Evolutionary conservation across 2,329 filamentous ascomycete genomes (phyloP).

Genomic region (Chaetothyriales sp.): DNA sequence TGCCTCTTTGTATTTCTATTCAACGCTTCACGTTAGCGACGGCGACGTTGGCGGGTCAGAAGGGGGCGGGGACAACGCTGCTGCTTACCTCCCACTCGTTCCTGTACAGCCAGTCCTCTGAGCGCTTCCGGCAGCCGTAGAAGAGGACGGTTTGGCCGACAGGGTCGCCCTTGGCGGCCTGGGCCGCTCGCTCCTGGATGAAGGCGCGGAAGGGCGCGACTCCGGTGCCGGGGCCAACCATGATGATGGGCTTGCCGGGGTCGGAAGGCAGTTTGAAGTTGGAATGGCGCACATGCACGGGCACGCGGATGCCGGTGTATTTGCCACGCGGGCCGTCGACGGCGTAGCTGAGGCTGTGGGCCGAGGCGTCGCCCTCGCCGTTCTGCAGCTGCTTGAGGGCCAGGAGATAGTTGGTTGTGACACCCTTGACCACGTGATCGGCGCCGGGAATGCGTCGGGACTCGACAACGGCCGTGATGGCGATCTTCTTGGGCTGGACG

Average conservation of each 20-base stretch:
- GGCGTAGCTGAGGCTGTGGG: conserved; percentile 73
- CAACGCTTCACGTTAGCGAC: conserved; percentile 19
- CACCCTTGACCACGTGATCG: conserved; percentile 70
- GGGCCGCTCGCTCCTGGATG: conserved; percentile 79
- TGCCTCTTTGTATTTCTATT: conserved; percentile 64
- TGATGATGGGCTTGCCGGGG: conserved; percentile 83
- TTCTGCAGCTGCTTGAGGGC: conserved; percentile 96
- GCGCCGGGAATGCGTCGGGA: conserved; percentile 64
- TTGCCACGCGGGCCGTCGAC: conserved; percentile 87
- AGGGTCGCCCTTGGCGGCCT: conserved; percentile 63
- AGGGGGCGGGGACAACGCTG: background rate
- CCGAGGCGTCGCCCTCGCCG: conserved; percentile 65
- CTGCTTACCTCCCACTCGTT: conserved; percentile 85
- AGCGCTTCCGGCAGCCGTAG: conserved; percentile 78
- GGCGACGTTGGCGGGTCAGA: conserved; percentile 1
- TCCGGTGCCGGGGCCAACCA: conserved; percentile 91
- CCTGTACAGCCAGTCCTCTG: conserved; percentile 87
- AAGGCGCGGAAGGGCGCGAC: conserved; percentile 94
- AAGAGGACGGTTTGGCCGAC: conserved; percentile 85
- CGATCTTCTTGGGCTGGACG: conserved; percentile 87
- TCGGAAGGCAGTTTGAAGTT: conserved; percentile 99
- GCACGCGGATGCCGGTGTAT: conserved; percentile 89
- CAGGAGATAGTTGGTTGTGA: conserved; percentile 91
- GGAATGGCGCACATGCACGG: conserved; percentile 90
- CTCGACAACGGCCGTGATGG: conserved; percentile 90